Conservation (phyloP, 768 basidiomycete genomes). For the Lactarius indigo region DNA sequence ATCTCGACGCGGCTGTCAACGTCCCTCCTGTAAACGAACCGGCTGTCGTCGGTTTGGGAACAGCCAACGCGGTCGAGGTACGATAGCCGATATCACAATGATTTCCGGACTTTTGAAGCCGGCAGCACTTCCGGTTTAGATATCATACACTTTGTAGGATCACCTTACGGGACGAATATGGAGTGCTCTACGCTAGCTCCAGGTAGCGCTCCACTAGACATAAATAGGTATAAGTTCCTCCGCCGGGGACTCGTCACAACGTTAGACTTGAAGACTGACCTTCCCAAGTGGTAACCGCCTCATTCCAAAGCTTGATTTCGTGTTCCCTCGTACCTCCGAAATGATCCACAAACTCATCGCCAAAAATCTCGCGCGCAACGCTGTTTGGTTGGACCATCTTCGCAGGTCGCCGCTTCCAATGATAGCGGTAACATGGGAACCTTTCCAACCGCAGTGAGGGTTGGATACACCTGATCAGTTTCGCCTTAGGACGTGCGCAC, state of each 20-base stretch:
- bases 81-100: background rate
- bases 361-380: constrained; percentile 84
- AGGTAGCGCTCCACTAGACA: constrained; percentile 77
- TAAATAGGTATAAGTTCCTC: constrained; percentile 3
- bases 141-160: background rate
- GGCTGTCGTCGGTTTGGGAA: background rate
- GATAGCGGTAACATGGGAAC: constrained; percentile 75
- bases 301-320: constrained; percentile 82
- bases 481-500: constrained; percentile 29
- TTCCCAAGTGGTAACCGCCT: constrained; percentile 94
- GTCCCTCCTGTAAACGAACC: background rate
- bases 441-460: constrained; percentile 32
- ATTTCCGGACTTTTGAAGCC: background rate
- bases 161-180: background rate
- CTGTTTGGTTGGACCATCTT: constrained; percentile 77
- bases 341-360: constrained; percentile 90
- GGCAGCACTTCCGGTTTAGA: background rate
- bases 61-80: background rate
- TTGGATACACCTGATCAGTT: background rate
- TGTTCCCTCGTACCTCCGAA: constrained; percentile 93
- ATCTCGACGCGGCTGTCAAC: background rate
- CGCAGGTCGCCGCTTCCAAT: constrained; percentile 75
- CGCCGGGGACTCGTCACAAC: background rate
- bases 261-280: constrained; percentile 43
- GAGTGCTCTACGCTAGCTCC: constrained; percentile 59